These are phyloP conservation scores for Talaromyces sp. DNA, from an alignment of 2,329 filamentous ascomycete genomes.

Conservation along the genomic window DNA sequence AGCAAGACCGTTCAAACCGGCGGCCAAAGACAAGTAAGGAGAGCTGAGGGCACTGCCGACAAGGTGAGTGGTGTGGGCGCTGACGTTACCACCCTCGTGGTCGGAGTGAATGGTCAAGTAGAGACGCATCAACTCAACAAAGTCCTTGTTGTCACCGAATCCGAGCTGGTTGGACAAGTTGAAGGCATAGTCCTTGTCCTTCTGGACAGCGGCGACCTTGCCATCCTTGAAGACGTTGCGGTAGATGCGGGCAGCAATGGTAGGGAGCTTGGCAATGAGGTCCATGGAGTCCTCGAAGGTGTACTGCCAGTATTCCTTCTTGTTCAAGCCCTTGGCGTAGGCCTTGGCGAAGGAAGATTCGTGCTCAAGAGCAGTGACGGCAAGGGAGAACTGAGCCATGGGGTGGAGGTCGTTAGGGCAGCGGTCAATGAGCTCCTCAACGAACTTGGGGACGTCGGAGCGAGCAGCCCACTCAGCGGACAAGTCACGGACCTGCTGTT, in stretches of 20 bases:
- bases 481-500: constrained; percentile 97
- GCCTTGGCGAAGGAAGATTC: constrained; percentile 97
- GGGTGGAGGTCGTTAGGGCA: constrained; percentile 98
- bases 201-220: constrained; percentile 92
- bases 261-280: constrained; percentile 98
- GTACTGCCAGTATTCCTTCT: constrained; percentile 99
- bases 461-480: constrained; percentile 99
- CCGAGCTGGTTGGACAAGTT: constrained; percentile 99
- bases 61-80: constrained; percentile 96
- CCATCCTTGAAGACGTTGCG: constrained; percentile 99
- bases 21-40: constrained; percentile 92
- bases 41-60: constrained; percentile 96
- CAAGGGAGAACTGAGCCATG: constrained; percentile 99
- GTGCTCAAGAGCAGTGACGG: constrained; percentile 96
- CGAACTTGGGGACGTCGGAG: constrained; percentile 93
- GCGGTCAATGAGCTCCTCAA: constrained; percentile 99
- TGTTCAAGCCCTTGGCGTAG: constrained; percentile 98
- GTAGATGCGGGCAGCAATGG: constrained; percentile 97
- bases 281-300: constrained; percentile 99
- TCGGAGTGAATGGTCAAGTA: constrained; percentile 99
- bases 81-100: constrained; percentile 99
- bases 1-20: constrained; percentile 95
- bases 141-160: constrained; percentile 91
- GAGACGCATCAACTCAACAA: constrained; percentile 95
- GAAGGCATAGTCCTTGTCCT: constrained; percentile 99